A percentile compares a stretch with the other conserved stretches of the same genome.
Evolutionary conservation across 495 filamentous ascomycete genomes (phyloP).

Genomic region (Neurospora discreta): DNA sequence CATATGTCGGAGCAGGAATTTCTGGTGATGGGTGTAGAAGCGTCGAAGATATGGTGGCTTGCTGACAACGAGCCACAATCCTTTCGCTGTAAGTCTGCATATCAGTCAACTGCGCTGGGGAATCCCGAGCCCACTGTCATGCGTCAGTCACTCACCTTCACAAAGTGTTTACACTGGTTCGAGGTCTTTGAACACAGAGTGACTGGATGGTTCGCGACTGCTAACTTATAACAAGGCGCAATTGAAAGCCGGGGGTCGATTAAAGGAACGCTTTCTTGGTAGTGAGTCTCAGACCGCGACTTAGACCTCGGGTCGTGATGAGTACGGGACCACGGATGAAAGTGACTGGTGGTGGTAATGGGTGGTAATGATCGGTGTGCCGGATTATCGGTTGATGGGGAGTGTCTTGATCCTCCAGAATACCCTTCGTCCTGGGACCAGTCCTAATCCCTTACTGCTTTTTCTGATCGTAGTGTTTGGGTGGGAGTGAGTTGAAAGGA

Average conservation of each 20-base stretch:
- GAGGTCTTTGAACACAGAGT: background rate
- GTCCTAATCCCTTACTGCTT: background rate
- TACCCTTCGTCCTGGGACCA: background rate
- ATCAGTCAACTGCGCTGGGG: background rate
- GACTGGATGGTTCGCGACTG: background rate
- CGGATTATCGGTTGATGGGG: background rate
- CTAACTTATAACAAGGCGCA: background rate
- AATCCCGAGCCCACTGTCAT: background rate
- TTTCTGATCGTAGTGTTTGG: background rate
- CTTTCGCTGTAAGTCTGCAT: background rate
- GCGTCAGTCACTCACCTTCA: background rate
- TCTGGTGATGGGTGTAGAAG: background rate
- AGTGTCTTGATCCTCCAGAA: background rate
- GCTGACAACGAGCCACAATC: background rate
- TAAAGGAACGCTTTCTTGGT: background rate
- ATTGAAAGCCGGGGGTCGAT: background rate
- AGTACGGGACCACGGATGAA: background rate
- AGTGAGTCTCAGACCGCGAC: background rate
- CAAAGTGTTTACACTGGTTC: background rate
- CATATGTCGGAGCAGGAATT: conserved; percentile 3
- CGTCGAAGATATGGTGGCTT: background rate
- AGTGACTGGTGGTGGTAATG: background rate
- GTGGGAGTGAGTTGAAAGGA: background rate
- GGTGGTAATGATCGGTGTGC: background rate
- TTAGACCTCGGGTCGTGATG: background rate